These are phyloP conservation scores for Cercospora zeae-maydis DNA, from an alignment of 2,329 filamentous ascomycete genomes.

Conservation along the genomic window DNA sequence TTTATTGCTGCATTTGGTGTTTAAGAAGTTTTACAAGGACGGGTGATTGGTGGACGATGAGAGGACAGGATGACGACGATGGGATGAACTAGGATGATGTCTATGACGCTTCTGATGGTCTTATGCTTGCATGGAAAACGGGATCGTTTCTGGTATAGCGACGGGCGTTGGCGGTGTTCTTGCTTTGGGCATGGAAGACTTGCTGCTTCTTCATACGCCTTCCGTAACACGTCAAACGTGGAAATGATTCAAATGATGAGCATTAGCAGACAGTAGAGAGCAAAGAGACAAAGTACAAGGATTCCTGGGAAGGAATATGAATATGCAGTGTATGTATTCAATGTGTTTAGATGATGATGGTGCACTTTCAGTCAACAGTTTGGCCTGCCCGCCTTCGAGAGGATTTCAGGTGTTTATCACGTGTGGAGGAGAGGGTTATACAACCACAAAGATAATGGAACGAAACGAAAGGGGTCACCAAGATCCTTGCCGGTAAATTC, in stretches of 20 bases:
- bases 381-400: not conserved
- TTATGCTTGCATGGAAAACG: not conserved
- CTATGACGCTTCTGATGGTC: not conserved
- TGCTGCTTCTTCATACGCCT: not conserved
- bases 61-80: not conserved
- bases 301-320: not conserved
- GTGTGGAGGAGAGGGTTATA: not conserved
- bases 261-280: not conserved
- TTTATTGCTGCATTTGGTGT: conserved; percentile 89
- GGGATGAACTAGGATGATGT: not conserved
- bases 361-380: not conserved
- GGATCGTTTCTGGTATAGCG: conserved; percentile 5
- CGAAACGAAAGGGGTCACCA: not conserved
- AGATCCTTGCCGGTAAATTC: not conserved
- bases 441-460: not conserved
- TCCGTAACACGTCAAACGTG: not conserved
- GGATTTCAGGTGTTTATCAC: not conserved
- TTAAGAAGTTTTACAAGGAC: conserved; percentile 90
- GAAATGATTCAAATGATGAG: not conserved
- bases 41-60: conserved; percentile 18
- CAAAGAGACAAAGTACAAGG: not conserved
- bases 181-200: not conserved
- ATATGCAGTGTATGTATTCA: not conserved
- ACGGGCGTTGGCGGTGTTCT: conserved; percentile 4
- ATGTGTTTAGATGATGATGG: not conserved